These are phyloP conservation scores for Pyrus communis DNA, from an alignment of 306 rosid species.

Conservation along the genomic window DNA sequence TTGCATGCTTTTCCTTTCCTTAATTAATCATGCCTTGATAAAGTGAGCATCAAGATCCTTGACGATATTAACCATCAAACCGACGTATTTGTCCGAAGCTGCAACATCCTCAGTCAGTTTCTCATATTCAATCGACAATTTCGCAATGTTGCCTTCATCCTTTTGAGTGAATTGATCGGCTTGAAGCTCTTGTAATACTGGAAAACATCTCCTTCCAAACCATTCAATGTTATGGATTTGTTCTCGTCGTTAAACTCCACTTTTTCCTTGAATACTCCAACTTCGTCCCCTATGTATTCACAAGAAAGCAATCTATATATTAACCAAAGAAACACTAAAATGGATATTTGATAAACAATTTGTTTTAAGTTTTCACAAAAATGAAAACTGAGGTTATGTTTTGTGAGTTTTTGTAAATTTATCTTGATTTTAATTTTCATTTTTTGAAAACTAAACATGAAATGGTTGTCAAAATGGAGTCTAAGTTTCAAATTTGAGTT, in stretches of 20 bases:
- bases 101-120: conserved; percentile 11
- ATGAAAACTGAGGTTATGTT: too few relatives aligned
- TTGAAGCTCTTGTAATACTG: conserved; percentile 23
- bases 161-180: conserved; percentile 16
- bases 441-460: too few relatives aligned
- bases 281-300: conserved; percentile 6
- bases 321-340: too few relatives aligned
- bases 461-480: too few relatives aligned
- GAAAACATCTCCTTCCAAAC: conserved; percentile 26
- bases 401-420: too few relatives aligned
- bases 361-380: too few relatives aligned
- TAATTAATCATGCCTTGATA: conserved; percentile 4
- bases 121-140: conserved; percentile 22
- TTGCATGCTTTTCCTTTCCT: background rate
- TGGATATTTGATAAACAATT: too few relatives aligned
- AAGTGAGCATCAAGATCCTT: conserved; percentile 31
- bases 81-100: conserved; percentile 19
- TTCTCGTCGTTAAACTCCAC: conserved; percentile 23
- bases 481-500: too few relatives aligned
- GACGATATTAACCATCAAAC: conserved; percentile 11
- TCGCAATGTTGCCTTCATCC: background rate
- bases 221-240: background rate
- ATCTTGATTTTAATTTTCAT: too few relatives aligned
- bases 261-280: conserved; percentile 23
- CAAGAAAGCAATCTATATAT: too few relatives aligned